Evolutionary conservation across 805 yeast genomes (phyloP).

Genomic region (Candida parachauliodes): DNA sequence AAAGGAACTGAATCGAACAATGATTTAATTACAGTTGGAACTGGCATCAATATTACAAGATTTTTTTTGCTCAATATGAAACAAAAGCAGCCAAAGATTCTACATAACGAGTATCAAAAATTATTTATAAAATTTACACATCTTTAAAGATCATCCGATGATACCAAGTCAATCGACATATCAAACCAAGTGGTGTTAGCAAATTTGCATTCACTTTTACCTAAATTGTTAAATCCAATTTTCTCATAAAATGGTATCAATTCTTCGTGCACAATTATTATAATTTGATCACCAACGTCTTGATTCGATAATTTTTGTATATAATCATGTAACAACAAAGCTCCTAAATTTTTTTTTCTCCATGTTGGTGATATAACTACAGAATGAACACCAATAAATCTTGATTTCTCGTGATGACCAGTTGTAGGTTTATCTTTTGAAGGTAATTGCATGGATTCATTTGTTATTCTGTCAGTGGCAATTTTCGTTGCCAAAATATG

Average conservation of each 20-base stretch:
- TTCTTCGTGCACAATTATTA: constrained; percentile 66
- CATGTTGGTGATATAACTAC: constrained; percentile 72
- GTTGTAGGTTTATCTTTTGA: constrained; percentile 39
- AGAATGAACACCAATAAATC: constrained; percentile 77
- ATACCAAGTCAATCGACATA: constrained; percentile 44
- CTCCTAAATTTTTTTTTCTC: constrained; percentile 80
- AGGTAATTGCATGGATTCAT: constrained; percentile 60
- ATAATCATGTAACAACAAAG: constrained; percentile 81
- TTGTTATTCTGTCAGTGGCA: constrained; percentile 46
- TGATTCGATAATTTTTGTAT: constrained; percentile 86
- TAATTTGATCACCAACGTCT: constrained; percentile 74
- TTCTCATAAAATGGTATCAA: constrained; percentile 75
- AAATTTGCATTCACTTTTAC: constrained; percentile 55
- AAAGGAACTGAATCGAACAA: constrained; percentile 54
- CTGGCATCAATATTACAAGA: constrained; percentile 5
- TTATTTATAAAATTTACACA: no score
- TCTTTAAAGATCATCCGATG: no score
- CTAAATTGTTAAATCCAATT: constrained; percentile 73
- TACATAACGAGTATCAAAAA: no score
- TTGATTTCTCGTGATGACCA: constrained; percentile 77
- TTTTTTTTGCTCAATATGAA: not conserved
- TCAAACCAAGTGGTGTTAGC: constrained; percentile 65
- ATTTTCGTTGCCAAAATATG: constrained; percentile 79
- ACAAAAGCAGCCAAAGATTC: no score
- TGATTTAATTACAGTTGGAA: constrained; percentile 41